A percentile compares a stretch with the other conserved stretches of the same genome.
phyloP scores from a whole-genome alignment of 768 basidiomycete genomes.

The Podaxis pistillaris region DNA sequence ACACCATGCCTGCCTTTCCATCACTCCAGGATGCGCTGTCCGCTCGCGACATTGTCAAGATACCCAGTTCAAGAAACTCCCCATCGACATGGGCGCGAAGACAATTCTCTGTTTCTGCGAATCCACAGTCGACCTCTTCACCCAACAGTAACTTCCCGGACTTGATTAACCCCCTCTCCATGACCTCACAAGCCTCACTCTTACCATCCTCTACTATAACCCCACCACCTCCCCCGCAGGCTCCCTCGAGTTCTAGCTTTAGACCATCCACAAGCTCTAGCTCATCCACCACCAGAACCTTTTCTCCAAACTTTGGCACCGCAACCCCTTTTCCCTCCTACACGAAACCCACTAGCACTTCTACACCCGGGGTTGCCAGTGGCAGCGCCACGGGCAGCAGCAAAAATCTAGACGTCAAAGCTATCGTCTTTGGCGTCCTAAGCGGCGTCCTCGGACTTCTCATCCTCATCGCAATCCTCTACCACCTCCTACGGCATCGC shows the following conservation, averaged over 20 bases:
- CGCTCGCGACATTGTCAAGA: neutral
- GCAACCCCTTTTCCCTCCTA: neutral
- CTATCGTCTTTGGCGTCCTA: neutral
- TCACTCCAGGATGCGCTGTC: neutral
- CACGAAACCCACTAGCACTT: neutral
- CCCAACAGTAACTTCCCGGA: neutral
- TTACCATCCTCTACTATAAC: too few species aligned
- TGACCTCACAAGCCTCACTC: too few species aligned
- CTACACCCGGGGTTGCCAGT: neutral
- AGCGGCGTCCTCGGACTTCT: neutral
- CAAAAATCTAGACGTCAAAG: neutral
- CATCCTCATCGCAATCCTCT: neutral
- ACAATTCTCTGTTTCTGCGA: neutral
- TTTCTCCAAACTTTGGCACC: neutral
- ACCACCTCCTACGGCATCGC: neutral
- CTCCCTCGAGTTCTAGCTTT: neutral
- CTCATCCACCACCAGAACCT: neutral
- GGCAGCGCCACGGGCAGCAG: neutral
- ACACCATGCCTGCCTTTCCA: neutral
- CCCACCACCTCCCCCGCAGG: neutral
- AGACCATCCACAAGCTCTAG: neutral
- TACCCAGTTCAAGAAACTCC: too few species aligned
- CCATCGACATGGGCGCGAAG: neutral
- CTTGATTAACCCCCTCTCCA: too few species aligned
- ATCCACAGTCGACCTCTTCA: neutral